phyloP scores from a whole-genome alignment of 257 asterid species.

The Salvia hispanica region DNA sequence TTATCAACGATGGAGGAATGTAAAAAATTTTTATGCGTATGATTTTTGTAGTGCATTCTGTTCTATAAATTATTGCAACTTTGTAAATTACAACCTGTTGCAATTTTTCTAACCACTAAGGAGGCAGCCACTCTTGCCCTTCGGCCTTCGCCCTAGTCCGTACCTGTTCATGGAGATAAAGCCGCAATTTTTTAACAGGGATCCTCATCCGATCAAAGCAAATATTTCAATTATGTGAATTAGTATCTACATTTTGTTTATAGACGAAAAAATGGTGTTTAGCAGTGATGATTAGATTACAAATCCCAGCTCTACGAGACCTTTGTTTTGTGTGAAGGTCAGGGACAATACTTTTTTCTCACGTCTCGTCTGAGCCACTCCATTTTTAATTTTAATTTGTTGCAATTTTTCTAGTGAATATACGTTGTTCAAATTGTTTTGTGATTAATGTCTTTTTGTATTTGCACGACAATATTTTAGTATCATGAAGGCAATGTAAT shows the following conservation, averaged over 20 bases:
- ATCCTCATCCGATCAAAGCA: background rate
- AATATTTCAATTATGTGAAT: background rate
- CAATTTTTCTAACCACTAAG: too few relatives aligned
- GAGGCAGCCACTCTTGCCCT: background rate
- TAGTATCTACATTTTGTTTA: background rate
- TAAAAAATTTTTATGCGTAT: too few relatives aligned
- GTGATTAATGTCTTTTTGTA: too few relatives aligned
- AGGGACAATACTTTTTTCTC: conserved; percentile 39
- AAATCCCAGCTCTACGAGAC: conserved; percentile 71
- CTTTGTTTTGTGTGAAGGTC: conserved; percentile 38
- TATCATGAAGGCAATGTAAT: too few relatives aligned
- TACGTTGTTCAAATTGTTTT: too few relatives aligned
- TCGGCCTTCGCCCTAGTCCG: background rate
- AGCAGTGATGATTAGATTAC: conserved; percentile 48
- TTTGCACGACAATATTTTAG: too few relatives aligned
- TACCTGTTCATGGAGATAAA: background rate
- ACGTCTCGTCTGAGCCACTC: conserved; percentile 25
- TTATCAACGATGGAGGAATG: too few relatives aligned
- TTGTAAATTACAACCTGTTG: too few relatives aligned
- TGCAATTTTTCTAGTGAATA: too few relatives aligned
- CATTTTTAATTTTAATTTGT: background rate
- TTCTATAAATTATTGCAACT: too few relatives aligned
- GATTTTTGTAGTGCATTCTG: too few relatives aligned
- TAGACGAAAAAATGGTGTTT: conserved; percentile 8
- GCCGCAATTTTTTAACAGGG: too few relatives aligned